Conservation (phyloP, 2,329 filamentous ascomycete species). For the Monilinia fructicola region DNA sequence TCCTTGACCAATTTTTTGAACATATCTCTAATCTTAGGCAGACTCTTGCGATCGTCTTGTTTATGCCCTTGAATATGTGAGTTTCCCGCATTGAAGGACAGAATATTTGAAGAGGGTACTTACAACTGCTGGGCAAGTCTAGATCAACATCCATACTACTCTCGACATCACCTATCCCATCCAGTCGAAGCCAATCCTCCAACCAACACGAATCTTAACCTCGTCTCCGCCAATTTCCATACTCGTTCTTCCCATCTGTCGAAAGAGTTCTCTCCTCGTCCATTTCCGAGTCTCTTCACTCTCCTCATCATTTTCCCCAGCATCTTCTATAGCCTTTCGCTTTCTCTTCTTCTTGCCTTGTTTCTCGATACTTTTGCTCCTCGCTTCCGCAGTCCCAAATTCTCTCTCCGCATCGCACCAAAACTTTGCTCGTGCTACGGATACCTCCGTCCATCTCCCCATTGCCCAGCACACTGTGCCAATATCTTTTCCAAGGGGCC, state of each 20-base stretch:
- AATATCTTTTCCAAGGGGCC: slow-evolving; percentile 56
- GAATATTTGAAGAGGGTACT: slow-evolving; percentile 41
- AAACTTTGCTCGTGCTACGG: slow-evolving; percentile 59
- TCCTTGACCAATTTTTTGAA: slow-evolving; percentile 60
- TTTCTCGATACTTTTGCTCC: slow-evolving; percentile 27
- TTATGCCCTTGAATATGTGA: slow-evolving; percentile 54
- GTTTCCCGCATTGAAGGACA: slow-evolving; percentile 3
- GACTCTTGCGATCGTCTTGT: slow-evolving; percentile 54
- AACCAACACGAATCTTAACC: slow-evolving; percentile 51
- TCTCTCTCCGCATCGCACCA: slow-evolving; percentile 57
- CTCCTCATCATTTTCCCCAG: slow-evolving; percentile 40
- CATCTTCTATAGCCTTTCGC: slow-evolving; percentile 35
- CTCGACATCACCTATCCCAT: slow-evolving; percentile 72
- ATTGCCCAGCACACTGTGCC: slow-evolving; percentile 65
- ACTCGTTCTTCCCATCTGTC: slow-evolving; percentile 54
- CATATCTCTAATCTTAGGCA: slow-evolving; percentile 58
- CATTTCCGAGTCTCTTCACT: slow-evolving; percentile 30
- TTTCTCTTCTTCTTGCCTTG: slow-evolving; percentile 30
- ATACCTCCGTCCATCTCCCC: slow-evolving; percentile 64
- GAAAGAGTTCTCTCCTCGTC: slow-evolving; percentile 50
- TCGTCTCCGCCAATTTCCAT: slow-evolving; percentile 40
- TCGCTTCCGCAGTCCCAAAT: slow-evolving; percentile 44
- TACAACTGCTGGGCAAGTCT: slow-evolving; percentile 62
- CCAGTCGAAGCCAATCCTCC: slow-evolving; percentile 69
- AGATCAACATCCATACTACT: slow-evolving; percentile 56